Percentiles rank a stretch among this genome's conserved stretches.
phyloP scores from a whole-genome alignment of 73 alveolate genomes.

The Breviolum minutum region DNA sequence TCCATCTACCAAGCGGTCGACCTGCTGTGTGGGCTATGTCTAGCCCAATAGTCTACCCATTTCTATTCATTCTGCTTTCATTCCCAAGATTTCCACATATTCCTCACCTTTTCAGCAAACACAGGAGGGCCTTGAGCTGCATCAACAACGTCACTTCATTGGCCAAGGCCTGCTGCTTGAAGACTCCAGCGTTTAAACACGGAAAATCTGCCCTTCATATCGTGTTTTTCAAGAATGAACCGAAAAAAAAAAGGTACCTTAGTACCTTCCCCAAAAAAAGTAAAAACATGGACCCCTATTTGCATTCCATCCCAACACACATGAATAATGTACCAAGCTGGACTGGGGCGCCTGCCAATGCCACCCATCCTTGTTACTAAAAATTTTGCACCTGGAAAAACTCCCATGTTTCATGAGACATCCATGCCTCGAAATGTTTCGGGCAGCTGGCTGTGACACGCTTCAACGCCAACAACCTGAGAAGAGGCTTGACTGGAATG shows the following conservation, averaged over 20 bases:
- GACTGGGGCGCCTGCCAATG: not conserved
- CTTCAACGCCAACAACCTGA: slow-evolving; percentile 72
- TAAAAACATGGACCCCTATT: not conserved
- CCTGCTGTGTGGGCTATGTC: not conserved
- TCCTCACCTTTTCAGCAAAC: not conserved
- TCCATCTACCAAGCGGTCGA: not conserved
- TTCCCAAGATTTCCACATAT: too few species aligned
- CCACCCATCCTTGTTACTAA: not conserved
- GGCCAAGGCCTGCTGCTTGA: slow-evolving; percentile 93
- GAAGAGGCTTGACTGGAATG: not conserved
- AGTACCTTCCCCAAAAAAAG: not conserved
- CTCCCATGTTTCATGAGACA: too few species aligned
- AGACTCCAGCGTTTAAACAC: too few species aligned
- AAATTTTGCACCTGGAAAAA: too few species aligned
- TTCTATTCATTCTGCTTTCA: not conserved
- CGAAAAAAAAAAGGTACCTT: not conserved
- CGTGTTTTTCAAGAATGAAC: not conserved
- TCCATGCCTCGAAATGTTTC: slow-evolving; percentile 58
- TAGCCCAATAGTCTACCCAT: not conserved
- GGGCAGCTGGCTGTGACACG: slow-evolving; percentile 94
- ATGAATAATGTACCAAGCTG: not conserved
- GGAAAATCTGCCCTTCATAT: not conserved
- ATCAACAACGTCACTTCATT: slow-evolving; percentile 69
- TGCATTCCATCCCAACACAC: not conserved
- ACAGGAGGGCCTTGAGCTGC: slow-evolving; percentile 68